These are phyloP conservation scores for Podila epicladia DNA, from an alignment of 192 early-diverging fungal species.

Conservation along the genomic window DNA sequence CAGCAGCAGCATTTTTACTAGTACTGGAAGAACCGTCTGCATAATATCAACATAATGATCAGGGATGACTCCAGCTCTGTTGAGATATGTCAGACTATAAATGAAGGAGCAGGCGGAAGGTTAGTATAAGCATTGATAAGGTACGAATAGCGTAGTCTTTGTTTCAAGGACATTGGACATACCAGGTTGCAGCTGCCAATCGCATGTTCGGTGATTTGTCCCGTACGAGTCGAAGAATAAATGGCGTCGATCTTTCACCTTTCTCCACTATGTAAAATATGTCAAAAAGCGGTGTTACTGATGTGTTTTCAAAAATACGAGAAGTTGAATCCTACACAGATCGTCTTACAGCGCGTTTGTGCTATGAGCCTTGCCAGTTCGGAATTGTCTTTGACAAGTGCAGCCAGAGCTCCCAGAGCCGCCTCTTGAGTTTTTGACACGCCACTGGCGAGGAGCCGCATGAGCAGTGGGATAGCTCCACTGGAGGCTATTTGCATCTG, in stretches of 20 bases:
- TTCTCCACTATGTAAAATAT: conserved; percentile 45
- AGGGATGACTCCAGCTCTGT: conserved; percentile 65
- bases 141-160: not conserved
- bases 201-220: conserved; percentile 74
- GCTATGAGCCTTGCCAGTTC: conserved; percentile 64
- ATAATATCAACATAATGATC: conserved; percentile 63
- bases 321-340: not conserved
- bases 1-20: conserved; percentile 76
- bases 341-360: conserved; percentile 52
- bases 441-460: conserved; percentile 62
- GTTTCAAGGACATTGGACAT: not conserved
- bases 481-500: conserved; percentile 65
- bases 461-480: conserved; percentile 66
- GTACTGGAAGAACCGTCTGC: conserved; percentile 68
- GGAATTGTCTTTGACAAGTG: conserved; percentile 68
- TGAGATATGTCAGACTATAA: conserved; percentile 69
- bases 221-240: conserved; percentile 71
- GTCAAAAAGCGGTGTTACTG: not conserved
- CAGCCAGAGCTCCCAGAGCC: conserved; percentile 78
- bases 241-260: conserved; percentile 54
- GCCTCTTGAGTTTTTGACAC: conserved; percentile 79
- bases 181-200: conserved; percentile 77
- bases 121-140: not conserved
- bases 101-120: not conserved
- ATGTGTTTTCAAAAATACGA: not conserved